Conservation (phyloP, 2,329 filamentous ascomycete genomes). For the Microdochium paspali region DNA sequence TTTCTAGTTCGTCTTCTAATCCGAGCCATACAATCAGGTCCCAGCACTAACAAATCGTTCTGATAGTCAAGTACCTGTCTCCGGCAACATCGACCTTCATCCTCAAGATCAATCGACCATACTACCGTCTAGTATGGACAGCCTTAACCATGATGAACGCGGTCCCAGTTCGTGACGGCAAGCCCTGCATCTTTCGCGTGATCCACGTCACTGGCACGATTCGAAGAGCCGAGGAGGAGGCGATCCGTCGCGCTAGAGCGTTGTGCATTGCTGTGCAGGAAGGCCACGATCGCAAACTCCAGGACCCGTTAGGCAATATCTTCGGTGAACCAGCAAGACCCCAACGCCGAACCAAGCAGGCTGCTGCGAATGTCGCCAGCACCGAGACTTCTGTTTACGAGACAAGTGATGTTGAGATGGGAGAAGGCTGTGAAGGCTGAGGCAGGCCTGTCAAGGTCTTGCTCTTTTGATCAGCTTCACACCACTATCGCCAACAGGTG, state of each 20-base stretch:
- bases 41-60: slow-evolving; percentile 10
- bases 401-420: slow-evolving; percentile 21
- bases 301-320: slow-evolving; percentile 26
- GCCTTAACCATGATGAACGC: slow-evolving; percentile 72
- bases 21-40: not conserved
- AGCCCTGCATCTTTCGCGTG: slow-evolving; percentile 71
- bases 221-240: slow-evolving; percentile 82
- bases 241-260: slow-evolving; percentile 65
- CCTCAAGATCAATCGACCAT: slow-evolving; percentile 68
- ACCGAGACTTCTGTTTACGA: not conserved
- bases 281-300: slow-evolving; percentile 13
- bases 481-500: slow-evolving; percentile 43
- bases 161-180: slow-evolving; percentile 51
- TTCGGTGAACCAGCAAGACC: slow-evolving; percentile 17
- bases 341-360: slow-evolving; percentile 3
- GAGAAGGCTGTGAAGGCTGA: slow-evolving; percentile 17
- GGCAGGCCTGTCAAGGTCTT: slow-evolving; percentile 4
- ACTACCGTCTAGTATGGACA: slow-evolving; percentile 85
- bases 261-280: slow-evolving; percentile 60
- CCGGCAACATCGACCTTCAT: slow-evolving; percentile 92
- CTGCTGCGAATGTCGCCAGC: not conserved
- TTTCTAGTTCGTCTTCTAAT: slow-evolving; percentile 47
- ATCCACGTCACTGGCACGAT: slow-evolving; percentile 89
- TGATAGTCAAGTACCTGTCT: slow-evolving; percentile 81
- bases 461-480: slow-evolving; percentile 61